Percentiles rank a stretch among this genome's conserved stretches.
These are phyloP conservation scores for Vigna reflexopilosa DNA, from an alignment of 306 rosid genomes.

Conservation along the genomic window DNA sequence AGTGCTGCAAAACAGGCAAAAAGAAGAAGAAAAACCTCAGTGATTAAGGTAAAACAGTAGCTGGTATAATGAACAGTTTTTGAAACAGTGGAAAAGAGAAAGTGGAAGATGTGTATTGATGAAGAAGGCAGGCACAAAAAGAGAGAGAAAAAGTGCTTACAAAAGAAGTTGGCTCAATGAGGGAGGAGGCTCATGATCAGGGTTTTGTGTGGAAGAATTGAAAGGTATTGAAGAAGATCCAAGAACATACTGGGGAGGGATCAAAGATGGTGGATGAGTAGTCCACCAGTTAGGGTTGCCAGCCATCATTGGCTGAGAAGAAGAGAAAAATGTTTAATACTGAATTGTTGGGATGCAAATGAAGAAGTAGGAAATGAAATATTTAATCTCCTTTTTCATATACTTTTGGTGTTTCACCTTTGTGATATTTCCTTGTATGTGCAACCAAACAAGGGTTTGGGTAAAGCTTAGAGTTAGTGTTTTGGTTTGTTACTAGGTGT, in stretches of 20 bases:
- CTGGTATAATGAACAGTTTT: slow-evolving; percentile 4
- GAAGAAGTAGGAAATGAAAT: slow-evolving; percentile 28
- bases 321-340: not conserved
- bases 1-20: slow-evolving; percentile 53
- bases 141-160: slow-evolving; percentile 45
- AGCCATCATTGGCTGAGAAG: slow-evolving; percentile 80
- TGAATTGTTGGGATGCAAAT: slow-evolving; percentile 7
- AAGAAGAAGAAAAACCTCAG: not conserved
- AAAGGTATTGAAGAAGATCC: slow-evolving; percentile 73
- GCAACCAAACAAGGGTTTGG: slow-evolving; percentile 70
- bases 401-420: slow-evolving; percentile 53
- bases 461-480: slow-evolving; percentile 58
- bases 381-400: slow-evolving; percentile 39
- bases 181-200: slow-evolving; percentile 48
- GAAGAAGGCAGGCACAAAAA: slow-evolving; percentile 3
- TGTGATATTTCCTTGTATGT: slow-evolving; percentile 60
- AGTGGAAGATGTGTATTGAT: not conserved
- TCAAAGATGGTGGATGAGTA: slow-evolving; percentile 79
- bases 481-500: slow-evolving; percentile 57
- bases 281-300: slow-evolving; percentile 98
- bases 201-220: slow-evolving; percentile 56
- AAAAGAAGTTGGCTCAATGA: slow-evolving; percentile 81
- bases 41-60: not conserved
- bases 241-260: slow-evolving; percentile 64
- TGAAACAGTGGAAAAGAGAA: slow-evolving; percentile 1